Conservation (phyloP, 169 alveolate genomes). For the Condylostoma magnum region DNA sequence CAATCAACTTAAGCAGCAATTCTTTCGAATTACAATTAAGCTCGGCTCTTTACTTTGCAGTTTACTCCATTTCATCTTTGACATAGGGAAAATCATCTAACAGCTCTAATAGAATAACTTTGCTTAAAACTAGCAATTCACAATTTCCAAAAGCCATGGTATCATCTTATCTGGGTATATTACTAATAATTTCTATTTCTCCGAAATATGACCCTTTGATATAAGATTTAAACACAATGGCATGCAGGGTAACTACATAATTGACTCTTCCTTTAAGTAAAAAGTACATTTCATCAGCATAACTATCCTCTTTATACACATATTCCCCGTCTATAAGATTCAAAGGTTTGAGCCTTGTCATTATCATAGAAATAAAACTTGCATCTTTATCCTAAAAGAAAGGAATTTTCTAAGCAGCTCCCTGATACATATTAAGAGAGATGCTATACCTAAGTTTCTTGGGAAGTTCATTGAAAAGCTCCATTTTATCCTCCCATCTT, state of each 20-base stretch:
- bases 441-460: constrained; percentile 29
- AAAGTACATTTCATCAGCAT: not conserved
- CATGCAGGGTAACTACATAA: too few relatives aligned
- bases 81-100: too few relatives aligned
- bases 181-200: constrained; percentile 1
- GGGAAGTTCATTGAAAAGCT: constrained; percentile 36
- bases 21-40: too few relatives aligned
- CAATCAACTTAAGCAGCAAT: too few relatives aligned
- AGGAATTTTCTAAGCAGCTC: constrained; percentile 24
- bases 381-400: constrained; percentile 34
- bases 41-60: too few relatives aligned
- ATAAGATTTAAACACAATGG: not conserved
- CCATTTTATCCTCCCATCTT: constrained; percentile 23
- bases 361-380: constrained; percentile 1
- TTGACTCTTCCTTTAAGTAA: not conserved
- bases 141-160: not conserved
- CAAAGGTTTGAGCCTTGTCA: not conserved
- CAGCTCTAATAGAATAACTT: too few relatives aligned
- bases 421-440: constrained; percentile 29
- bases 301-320: not conserved
- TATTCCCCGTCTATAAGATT: not conserved
- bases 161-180: not conserved
- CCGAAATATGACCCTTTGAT: constrained; percentile 26
- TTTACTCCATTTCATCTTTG: too few relatives aligned
- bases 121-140: not conserved